Conservation (phyloP, 139 green algal genomes). For the Pseudopediastrum boryanum region DNA sequence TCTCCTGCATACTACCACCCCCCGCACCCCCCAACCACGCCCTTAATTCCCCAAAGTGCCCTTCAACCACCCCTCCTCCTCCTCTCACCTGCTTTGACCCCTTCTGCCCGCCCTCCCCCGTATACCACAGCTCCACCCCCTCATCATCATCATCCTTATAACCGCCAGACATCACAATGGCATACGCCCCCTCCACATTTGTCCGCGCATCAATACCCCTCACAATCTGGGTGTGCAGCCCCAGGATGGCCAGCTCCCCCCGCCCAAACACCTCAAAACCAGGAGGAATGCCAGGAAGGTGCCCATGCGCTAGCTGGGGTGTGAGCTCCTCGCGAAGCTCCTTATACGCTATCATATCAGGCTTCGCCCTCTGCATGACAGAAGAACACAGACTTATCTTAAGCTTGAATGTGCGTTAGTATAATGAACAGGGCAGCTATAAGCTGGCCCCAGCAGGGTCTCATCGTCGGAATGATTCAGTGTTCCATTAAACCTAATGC, state of each 20-base stretch:
- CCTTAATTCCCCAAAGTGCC: too few relatives aligned
- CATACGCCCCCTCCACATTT: conserved; percentile 34
- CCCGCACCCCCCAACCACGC: too few relatives aligned
- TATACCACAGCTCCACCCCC: conserved; percentile 57
- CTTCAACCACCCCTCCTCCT: too few relatives aligned
- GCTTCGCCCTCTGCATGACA: neutral
- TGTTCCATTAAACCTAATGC: neutral
- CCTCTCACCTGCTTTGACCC: conserved; percentile 14
- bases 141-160: conserved; percentile 69
- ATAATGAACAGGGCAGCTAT: neutral
- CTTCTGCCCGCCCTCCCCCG: conserved; percentile 51
- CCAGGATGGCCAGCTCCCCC: conserved; percentile 44
- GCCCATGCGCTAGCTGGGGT: neutral
- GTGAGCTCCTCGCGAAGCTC: conserved; percentile 2
- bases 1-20: too few relatives aligned
- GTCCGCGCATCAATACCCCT: conserved; percentile 27
- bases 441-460: neutral
- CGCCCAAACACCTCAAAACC: conserved; percentile 22
- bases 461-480: neutral
- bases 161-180: conserved; percentile 63
- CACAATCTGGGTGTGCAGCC: conserved; percentile 42
- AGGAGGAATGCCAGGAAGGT: conserved; percentile 31
- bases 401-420: neutral
- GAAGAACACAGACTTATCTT: neutral
- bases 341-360: conserved; percentile 1